Conservation (phyloP, 352 stramenopile genomes). For the Phytophthora constricta region DNA sequence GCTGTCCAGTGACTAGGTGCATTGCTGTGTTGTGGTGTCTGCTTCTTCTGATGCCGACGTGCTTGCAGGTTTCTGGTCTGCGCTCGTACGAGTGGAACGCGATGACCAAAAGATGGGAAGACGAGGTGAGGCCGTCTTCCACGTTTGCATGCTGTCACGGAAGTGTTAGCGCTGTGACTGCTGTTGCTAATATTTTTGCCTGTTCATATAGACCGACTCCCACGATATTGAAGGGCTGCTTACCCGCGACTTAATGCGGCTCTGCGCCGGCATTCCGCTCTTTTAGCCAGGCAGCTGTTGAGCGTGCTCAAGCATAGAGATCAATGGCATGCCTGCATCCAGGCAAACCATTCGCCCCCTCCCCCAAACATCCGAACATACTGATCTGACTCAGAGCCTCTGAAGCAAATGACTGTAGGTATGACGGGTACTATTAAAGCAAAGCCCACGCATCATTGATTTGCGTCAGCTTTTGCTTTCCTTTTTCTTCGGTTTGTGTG, state of each 20-base stretch:
- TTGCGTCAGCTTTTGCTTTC: constrained; percentile 28
- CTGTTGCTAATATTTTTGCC: background rate
- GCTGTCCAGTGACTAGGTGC: background rate
- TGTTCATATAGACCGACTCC: constrained; percentile 65
- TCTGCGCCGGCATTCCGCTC: constrained; percentile 69
- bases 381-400: background rate
- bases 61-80: constrained; percentile 67
- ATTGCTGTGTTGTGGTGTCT: background rate
- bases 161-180: constrained; percentile 1
- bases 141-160: too few species aligned
- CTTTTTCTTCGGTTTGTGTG: constrained; percentile 30
- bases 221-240: constrained; percentile 84
- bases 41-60: background rate
- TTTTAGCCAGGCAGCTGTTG: constrained; percentile 50
- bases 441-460: constrained; percentile 32
- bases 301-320: background rate
- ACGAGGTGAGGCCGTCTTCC: constrained; percentile 52
- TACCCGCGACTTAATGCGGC: constrained; percentile 83
- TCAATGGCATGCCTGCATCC: background rate
- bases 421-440: constrained; percentile 34
- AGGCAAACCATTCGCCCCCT: background rate
- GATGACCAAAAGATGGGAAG: constrained; percentile 75
- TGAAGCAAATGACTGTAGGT: constrained; percentile 17
- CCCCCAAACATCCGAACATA: background rate
- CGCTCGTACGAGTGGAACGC: constrained; percentile 80